Percentiles rank a stretch among this genome's conserved stretches.
Conservation (phyloP, 352 stramenopile genomes). For the Globisporangium uncinulatum region DNA sequence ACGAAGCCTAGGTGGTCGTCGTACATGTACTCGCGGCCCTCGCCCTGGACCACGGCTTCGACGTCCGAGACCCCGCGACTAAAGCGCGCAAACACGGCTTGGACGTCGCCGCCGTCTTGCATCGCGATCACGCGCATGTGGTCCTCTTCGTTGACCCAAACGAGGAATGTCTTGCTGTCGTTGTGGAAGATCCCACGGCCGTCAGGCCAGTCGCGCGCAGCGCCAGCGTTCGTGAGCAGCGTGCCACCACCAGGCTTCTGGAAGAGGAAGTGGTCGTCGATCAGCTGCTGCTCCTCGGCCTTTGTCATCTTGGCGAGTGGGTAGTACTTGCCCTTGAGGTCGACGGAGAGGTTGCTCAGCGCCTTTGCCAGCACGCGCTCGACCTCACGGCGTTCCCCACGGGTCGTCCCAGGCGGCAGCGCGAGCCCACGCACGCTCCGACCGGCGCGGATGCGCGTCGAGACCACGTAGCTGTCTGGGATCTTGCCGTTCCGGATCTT, state of each 20-base stretch:
- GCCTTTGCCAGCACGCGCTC: conserved; percentile 83
- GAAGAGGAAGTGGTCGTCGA: conserved; percentile 91
- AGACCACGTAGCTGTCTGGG: conserved; percentile 84
- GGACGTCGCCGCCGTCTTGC: conserved; percentile 89
- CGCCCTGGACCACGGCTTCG: conserved; percentile 68
- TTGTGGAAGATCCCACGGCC: conserved; percentile 93
- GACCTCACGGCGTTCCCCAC: conserved; percentile 75
- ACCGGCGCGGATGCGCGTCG: conserved; percentile 89
- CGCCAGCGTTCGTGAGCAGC: conserved; percentile 76
- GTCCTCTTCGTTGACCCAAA: conserved; percentile 89
- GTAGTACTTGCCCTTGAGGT: conserved; percentile 87
- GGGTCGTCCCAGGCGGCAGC: conserved; percentile 84
- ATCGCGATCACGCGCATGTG: conserved; percentile 90
- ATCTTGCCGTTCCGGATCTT: conserved; percentile 72
- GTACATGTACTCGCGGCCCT: conserved; percentile 85
- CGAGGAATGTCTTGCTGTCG: conserved; percentile 86
- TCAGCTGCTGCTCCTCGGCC: conserved; percentile 88
- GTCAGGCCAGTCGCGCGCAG: conserved; percentile 91
- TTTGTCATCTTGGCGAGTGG: conserved; percentile 89
- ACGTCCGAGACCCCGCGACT: conserved; percentile 75
- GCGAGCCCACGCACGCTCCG: conserved; percentile 87
- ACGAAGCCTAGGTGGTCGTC: conserved; percentile 88
- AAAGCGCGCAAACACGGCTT: conserved; percentile 87
- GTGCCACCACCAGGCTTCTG: conserved; percentile 90
- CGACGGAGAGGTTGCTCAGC: conserved; percentile 55